These are phyloP conservation scores for Boletus bicolor DNA, from an alignment of 768 basidiomycete species.

Conservation along the genomic window DNA sequence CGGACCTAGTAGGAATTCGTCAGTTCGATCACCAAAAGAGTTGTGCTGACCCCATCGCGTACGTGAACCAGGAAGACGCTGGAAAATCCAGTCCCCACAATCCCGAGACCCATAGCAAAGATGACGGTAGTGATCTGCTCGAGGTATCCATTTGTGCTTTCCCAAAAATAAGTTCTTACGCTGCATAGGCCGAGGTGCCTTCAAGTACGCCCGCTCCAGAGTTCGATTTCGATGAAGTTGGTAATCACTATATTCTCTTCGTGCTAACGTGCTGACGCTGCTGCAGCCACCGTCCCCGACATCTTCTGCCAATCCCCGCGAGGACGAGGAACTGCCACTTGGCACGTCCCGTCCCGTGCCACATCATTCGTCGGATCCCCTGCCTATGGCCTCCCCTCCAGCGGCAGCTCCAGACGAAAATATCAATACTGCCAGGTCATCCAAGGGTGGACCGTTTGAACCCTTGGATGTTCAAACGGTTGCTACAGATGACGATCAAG, in stretches of 20 bases:
- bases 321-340: neutral
- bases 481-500: neutral
- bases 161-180: neutral
- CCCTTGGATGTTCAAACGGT: neutral
- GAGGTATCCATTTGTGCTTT: neutral
- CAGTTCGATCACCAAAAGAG: too few relatives aligned
- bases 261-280: neutral
- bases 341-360: neutral
- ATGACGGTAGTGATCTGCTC: neutral
- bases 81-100: too few relatives aligned
- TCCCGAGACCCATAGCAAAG: too few relatives aligned
- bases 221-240: neutral
- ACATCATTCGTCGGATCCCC: rapidly evolving
- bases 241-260: neutral
- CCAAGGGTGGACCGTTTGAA: neutral
- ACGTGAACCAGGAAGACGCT: too few relatives aligned
- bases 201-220: neutral
- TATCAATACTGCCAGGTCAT: rapidly evolving
- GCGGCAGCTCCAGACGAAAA: neutral
- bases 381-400: too few relatives aligned
- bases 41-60: too few relatives aligned
- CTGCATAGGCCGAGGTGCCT: neutral
- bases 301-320: neutral
- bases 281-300: neutral
- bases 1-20: too few relatives aligned